Evolutionary conservation across 768 basidiomycete species (phyloP), one percentile per base, ranked within the genome.

Genomic region (Tulasnella sp.): DNA sequence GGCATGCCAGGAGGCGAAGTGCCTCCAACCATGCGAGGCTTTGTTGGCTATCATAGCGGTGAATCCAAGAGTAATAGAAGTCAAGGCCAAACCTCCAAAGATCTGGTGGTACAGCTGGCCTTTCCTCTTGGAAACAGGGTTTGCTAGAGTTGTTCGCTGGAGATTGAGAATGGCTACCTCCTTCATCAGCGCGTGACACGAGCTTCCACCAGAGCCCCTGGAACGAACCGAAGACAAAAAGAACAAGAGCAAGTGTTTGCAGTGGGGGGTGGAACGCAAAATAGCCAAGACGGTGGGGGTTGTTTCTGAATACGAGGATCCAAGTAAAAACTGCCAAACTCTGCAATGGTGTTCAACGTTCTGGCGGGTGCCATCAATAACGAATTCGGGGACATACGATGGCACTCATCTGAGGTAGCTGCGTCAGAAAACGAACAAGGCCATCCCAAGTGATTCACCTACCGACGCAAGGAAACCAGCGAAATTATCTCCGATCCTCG

Each of bases 1-100:
- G 19, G 48, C 74, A 58, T 80, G 79, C 79, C 79, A 80, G 16
- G 75, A 58, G 10, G 76, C 39, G 77, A 80, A 80, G 52, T 80
- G 79, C 21, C n/a, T 19, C 40, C 46, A 44, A 38, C 76, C 75
- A 24, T 80, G 79, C 14, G 42, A 42, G 24, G 38, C 77, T 58
- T 80, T 80, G 48, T 80, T 80, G 40, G 24, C 21, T 24, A 80
- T 46, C 79, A 80, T 80, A 36, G 39, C 39, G 42, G 46, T 46
- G 8, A 27, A 77, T 48, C 79, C 79, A 38, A 78, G n/a, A 24
- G 62, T 34, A 48, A 78, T 78, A 7, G 48, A n/a, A 36, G 31
- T 10, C 10, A 73, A 46, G 12, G 68, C 77, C 12, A 77, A n/a
- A n/a, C 4, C 34, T 12, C 27, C 39, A 31, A 36, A 46, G 7